Conservation (phyloP, 768 basidiomycete genomes). For the Amanita inopinata region DNA sequence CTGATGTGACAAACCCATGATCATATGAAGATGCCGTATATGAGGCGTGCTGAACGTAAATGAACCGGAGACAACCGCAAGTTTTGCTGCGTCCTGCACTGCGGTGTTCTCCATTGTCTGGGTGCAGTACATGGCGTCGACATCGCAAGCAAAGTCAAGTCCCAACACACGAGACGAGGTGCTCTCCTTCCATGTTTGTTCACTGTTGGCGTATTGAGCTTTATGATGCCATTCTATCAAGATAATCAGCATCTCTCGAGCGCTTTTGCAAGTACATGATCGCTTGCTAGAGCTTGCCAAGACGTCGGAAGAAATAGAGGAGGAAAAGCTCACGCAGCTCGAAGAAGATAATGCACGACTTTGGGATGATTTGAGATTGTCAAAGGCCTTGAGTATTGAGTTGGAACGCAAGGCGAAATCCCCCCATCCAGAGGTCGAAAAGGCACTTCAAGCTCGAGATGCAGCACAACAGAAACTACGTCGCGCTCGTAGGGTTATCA, state of each 20-base stretch:
- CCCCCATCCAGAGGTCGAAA: slow-evolving; percentile 21
- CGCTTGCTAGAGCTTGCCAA: slow-evolving; percentile 10
- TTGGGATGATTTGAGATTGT: slow-evolving; percentile 17
- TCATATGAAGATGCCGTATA: too few relatives aligned
- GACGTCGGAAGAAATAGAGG: slow-evolving; percentile 8
- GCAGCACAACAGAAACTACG: slow-evolving; percentile 23
- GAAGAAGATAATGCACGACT: slow-evolving; percentile 21
- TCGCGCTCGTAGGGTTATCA: slow-evolving; percentile 30
- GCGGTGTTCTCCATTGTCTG: too few relatives aligned
- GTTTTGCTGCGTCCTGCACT: background rate
- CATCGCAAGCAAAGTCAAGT: background rate
- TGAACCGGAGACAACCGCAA: too few relatives aligned
- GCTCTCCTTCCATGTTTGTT: background rate
- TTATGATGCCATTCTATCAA: background rate
- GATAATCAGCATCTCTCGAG: background rate
- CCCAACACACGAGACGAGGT: slow-evolving; percentile 21
- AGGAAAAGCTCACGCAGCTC: slow-evolving; percentile 18
- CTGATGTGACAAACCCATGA: too few relatives aligned
- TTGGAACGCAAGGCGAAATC: slow-evolving; percentile 20
- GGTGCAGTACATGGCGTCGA: background rate
- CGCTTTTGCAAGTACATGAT: slow-evolving; percentile 11
- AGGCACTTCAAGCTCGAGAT: slow-evolving; percentile 23
- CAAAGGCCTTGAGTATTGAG: slow-evolving; percentile 24
- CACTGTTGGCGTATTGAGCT: background rate
- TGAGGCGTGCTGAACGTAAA: too few relatives aligned